Evolutionary conservation across 2,329 filamentous ascomycete genomes (phyloP).

Genomic region (Pyrenophora graminea): DNA sequence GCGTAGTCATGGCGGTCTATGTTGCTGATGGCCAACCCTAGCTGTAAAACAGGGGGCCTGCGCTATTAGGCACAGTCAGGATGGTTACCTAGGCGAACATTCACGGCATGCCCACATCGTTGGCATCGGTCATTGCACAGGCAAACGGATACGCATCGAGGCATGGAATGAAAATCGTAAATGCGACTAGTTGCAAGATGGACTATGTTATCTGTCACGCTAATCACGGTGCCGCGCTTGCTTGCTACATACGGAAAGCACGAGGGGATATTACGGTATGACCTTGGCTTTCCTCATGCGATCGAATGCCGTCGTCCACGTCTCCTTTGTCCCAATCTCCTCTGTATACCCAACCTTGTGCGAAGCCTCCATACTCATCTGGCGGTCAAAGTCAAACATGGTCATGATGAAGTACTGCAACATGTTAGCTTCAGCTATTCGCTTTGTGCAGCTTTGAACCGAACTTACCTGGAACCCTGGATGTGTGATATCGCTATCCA

Average conservation of each 20-base stretch:
- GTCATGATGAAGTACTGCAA: conserved; percentile 40
- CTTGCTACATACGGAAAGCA: too few species aligned
- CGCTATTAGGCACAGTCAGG: background rate
- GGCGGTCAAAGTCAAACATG: conserved; percentile 54
- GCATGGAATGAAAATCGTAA: too few species aligned
- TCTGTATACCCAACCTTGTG: conserved; percentile 46
- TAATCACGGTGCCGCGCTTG: background rate
- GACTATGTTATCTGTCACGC: background rate
- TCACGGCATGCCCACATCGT: too few species aligned
- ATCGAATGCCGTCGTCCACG: conserved; percentile 53
- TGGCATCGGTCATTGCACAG: too few species aligned
- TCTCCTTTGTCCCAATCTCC: conserved; percentile 45
- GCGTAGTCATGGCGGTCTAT: background rate
- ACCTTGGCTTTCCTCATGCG: conserved; percentile 50
- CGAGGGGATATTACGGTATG: conserved; percentile 33
- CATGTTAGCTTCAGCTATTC: conserved; percentile 4
- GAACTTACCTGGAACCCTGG: conserved; percentile 36
- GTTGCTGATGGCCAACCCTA: background rate
- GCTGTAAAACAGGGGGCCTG: conserved; percentile 6
- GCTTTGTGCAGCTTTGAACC: background rate
- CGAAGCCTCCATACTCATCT: conserved; percentile 51
- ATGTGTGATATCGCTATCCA: conserved; percentile 50
- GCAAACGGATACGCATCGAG: too few species aligned
- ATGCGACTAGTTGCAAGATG: background rate
- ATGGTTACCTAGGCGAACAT: background rate